Percentiles rank a stretch among this genome's conserved stretches.
Conservation (phyloP, 2,329 filamentous ascomycete species). For the Fusarium dimerum region DNA sequence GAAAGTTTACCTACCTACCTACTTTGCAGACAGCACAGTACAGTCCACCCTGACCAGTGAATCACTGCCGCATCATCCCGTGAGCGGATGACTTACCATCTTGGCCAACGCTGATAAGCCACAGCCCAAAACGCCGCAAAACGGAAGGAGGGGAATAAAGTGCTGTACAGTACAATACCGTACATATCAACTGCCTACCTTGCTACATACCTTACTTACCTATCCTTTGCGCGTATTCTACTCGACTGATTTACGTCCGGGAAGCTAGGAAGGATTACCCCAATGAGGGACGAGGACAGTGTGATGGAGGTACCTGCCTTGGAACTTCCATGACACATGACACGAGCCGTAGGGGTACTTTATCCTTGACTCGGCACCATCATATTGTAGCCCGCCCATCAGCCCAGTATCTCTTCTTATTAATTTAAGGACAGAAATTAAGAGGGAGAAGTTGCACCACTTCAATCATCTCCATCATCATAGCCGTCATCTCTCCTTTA, state of each 20-base stretch:
- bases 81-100: conserved; percentile 25
- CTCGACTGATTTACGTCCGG: conserved; percentile 1
- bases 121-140: conserved; percentile 15
- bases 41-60: conserved; percentile 19
- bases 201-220: no score
- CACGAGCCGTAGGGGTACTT: not conserved
- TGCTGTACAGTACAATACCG: not conserved
- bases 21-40: no score
- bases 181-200: not conserved
- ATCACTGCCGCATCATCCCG: conserved; percentile 35
- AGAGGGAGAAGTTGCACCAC: no score
- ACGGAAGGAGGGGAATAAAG: not conserved
- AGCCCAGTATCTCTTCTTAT: no score
- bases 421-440: no score
- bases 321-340: not conserved
- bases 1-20: no score
- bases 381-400: no score
- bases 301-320: not conserved
- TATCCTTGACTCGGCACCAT: no score
- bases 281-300: not conserved
- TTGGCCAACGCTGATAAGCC: conserved; percentile 27
- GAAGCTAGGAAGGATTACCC: not conserved
- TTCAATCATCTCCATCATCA: no score
- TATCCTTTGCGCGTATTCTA: no score
- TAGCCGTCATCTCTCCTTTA: conserved; percentile 2